Evolutionary conservation across 164 flowering plant species (phyloP).

Genomic region (Berberis thunbergii): DNA sequence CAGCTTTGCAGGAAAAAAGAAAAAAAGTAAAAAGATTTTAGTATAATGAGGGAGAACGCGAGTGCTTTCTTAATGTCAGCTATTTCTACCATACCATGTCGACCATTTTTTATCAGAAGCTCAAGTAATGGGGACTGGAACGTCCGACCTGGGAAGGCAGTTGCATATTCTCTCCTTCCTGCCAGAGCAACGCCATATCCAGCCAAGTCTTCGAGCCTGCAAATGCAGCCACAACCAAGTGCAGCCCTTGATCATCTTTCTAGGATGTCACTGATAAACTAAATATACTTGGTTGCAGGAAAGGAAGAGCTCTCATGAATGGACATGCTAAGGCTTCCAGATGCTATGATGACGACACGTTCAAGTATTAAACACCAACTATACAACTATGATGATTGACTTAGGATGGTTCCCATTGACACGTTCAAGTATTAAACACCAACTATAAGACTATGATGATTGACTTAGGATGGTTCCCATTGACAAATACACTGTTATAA

Average conservation of each 20-base stretch:
- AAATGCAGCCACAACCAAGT: constrained; percentile 1
- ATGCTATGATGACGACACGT: no score
- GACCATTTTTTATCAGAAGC: constrained; percentile 61
- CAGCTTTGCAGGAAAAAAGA: neutral
- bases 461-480: no score
- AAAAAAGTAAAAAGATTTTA: no score
- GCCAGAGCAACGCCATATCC: constrained; percentile 86
- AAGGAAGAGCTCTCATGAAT: neutral
- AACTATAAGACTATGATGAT: no score
- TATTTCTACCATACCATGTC: constrained; percentile 54
- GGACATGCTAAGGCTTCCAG: no score
- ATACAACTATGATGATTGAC: no score
- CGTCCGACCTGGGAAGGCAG: constrained; percentile 60
- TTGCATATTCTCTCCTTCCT: constrained; percentile 37
- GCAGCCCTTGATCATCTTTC: constrained; percentile 1
- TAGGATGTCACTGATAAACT: neutral
- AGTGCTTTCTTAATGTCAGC: neutral
- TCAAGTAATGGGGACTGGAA: constrained; percentile 51
- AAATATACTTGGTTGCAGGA: neutral
- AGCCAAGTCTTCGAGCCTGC: constrained; percentile 84
- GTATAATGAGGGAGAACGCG: no score
- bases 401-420: no score
- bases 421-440: no score
- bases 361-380: no score
- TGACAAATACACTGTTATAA: no score